Conservation (phyloP, 768 basidiomycete genomes). For the Ramaria sp. region DNA sequence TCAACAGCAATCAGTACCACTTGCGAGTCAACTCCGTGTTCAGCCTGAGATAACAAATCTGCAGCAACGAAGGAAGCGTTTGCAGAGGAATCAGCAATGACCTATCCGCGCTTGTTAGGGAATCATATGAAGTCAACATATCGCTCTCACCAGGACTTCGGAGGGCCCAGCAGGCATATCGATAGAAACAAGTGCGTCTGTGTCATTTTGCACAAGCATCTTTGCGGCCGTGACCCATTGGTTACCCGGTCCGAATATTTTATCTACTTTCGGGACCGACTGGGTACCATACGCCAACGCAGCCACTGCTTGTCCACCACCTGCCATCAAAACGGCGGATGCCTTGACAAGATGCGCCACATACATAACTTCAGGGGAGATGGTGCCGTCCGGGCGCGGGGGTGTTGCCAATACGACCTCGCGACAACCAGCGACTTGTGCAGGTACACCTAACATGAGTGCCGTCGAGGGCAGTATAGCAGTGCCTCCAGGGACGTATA, state of each 20-base stretch:
- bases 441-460: constrained; percentile 95
- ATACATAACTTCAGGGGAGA: constrained; percentile 97
- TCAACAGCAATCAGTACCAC: constrained; percentile 83
- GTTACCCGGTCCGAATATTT: constrained; percentile 98
- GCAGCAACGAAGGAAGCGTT: constrained; percentile 90
- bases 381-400: constrained; percentile 83
- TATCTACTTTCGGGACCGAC: constrained; percentile 95
- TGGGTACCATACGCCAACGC: constrained; percentile 96
- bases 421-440: constrained; percentile 91
- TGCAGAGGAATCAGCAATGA: constrained; percentile 83
- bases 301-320: constrained; percentile 92
- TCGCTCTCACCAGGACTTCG: constrained; percentile 71
- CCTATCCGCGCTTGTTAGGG: constrained; percentile 34
- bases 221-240: constrained; percentile 99
- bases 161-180: constrained; percentile 99
- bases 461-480: constrained; percentile 94
- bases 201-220: constrained; percentile 98
- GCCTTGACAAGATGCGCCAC: constrained; percentile 88
- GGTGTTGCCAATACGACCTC: constrained; percentile 92
- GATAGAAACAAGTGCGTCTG: constrained; percentile 89
- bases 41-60: constrained; percentile 94
- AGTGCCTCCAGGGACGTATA: constrained; percentile 97
- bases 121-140: constrained; percentile 9
- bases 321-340: constrained; percentile 83
- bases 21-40: constrained; percentile 97